Evolutionary conservation across 2,329 filamentous ascomycete genomes (phyloP).

Genomic region (Fusarium humuli): DNA sequence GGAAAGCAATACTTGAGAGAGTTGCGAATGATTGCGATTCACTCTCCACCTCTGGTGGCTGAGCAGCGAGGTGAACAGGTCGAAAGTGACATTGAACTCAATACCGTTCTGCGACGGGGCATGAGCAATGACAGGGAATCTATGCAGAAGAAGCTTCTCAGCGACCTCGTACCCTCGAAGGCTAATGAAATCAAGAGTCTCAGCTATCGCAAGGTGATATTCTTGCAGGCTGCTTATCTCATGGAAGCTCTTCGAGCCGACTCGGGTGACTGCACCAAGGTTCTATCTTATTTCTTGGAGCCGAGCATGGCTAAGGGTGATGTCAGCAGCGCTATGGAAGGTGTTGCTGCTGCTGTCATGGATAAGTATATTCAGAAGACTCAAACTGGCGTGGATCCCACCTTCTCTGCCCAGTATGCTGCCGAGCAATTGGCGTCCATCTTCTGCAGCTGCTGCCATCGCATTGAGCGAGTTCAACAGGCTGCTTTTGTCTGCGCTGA

Average conservation of each 20-base stretch:
- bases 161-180: conserved; percentile 78
- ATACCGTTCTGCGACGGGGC: conserved; percentile 89
- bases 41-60: conserved; percentile 87
- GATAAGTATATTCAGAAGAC: conserved; percentile 83
- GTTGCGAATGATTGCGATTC: conserved; percentile 83
- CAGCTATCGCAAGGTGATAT: conserved; percentile 91
- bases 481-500: conserved; percentile 87
- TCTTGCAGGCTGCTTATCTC: conserved; percentile 88
- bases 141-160: conserved; percentile 83
- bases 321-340: conserved; percentile 73
- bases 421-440: conserved; percentile 87
- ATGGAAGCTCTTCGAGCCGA: conserved; percentile 90
- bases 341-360: conserved; percentile 74
- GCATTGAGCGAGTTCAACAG: conserved; percentile 90
- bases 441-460: conserved; percentile 91
- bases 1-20: conserved; percentile 80
- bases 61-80: conserved; percentile 90
- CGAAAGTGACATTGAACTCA: conserved; percentile 96
- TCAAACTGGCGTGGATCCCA: conserved; percentile 74
- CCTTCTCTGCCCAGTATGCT: conserved; percentile 92
- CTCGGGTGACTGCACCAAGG: conserved; percentile 89
- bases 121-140: conserved; percentile 82
- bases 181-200: conserved; percentile 83
- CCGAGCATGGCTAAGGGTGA: conserved; percentile 78
- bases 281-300: conserved; percentile 93